Evolutionary conservation across 2,329 filamentous ascomycete genomes (phyloP).

Genomic region (Fusarium tjaetaba): DNA sequence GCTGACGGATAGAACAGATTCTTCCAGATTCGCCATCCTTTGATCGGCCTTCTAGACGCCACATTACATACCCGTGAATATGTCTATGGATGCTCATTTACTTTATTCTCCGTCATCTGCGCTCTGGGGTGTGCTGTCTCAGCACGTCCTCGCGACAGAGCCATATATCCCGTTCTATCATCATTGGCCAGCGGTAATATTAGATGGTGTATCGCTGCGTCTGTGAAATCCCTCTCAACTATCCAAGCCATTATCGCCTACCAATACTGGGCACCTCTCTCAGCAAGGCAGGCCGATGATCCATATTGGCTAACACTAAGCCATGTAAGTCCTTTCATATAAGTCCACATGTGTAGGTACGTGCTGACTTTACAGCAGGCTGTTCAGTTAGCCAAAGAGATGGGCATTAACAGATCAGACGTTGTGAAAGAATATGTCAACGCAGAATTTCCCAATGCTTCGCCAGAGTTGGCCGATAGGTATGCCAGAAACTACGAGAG

Average conservation of each 20-base stretch:
- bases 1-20: not conserved
- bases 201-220: slow-evolving; percentile 8
- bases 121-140: slow-evolving; percentile 11
- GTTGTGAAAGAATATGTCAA: slow-evolving; percentile 7
- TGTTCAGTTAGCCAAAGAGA: slow-evolving; percentile 4
- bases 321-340: not conserved
- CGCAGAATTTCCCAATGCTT: not conserved
- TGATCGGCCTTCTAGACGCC: slow-evolving; percentile 6
- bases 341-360: fast-evolving
- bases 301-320: slow-evolving; percentile 1
- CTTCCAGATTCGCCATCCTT: slow-evolving; percentile 9
- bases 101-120: slow-evolving; percentile 7
- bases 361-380: not conserved
- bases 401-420: slow-evolving; percentile 3
- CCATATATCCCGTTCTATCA: slow-evolving; percentile 4
- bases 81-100: slow-evolving; percentile 12
- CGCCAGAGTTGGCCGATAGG: not conserved
- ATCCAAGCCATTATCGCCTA: slow-evolving; percentile 11
- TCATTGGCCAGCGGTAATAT: not conserved
- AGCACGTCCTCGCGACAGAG: slow-evolving; percentile 4
- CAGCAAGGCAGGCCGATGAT: slow-evolving; percentile 1
- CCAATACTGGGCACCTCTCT: slow-evolving; percentile 11
- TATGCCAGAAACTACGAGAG: slow-evolving; percentile 14
- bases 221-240: not conserved
- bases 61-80: slow-evolving; percentile 10